These are phyloP conservation scores for Rhododendron vialii DNA, from an alignment of 148 eudicot genomes.

Conservation along the genomic window DNA sequence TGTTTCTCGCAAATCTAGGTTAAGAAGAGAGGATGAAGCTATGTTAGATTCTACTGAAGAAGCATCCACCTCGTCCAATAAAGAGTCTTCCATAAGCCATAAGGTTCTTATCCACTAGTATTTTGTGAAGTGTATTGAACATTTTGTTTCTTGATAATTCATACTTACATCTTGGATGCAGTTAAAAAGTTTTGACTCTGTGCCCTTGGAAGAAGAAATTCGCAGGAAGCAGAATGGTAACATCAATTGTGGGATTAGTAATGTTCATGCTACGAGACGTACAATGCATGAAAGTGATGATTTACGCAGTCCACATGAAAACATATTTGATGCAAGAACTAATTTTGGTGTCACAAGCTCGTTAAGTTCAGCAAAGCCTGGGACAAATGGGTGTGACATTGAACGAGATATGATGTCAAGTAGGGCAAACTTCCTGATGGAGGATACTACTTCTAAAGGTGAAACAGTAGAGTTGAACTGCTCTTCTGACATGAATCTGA, in stretches of 20 bases:
- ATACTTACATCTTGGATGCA: slow-evolving; percentile 27
- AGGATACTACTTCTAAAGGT: slow-evolving; percentile 21
- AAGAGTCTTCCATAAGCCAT: slow-evolving; percentile 31
- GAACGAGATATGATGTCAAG: slow-evolving; percentile 16
- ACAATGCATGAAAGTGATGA: slow-evolving; percentile 26
- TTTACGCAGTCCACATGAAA: slow-evolving; percentile 22
- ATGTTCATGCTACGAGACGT: slow-evolving; percentile 31
- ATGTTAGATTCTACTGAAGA: slow-evolving; percentile 27
- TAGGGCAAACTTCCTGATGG: slow-evolving; percentile 11
- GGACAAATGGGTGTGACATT: slow-evolving; percentile 20
- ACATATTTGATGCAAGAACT: slow-evolving; percentile 11
- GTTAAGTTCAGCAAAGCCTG: slow-evolving; percentile 15
- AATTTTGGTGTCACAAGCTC: slow-evolving; percentile 14
- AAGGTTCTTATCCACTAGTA: slow-evolving; percentile 35
- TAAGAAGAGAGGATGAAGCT: slow-evolving; percentile 31
- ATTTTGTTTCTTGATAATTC: not conserved
- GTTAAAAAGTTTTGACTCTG: slow-evolving; percentile 35
- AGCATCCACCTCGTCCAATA: slow-evolving; percentile 12
- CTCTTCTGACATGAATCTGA: slow-evolving; percentile 24
- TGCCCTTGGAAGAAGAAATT: slow-evolving; percentile 28
- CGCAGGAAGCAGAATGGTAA: slow-evolving; percentile 22
- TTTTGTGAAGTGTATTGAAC: not conserved
- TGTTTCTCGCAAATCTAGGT: slow-evolving; percentile 35
- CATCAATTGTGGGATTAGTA: slow-evolving; percentile 19
- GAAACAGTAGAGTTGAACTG: slow-evolving; percentile 27